phyloP scores from a whole-genome alignment of 1,139 yeast genomes.

The Kurtzmaniella quercitrusa region DNA sequence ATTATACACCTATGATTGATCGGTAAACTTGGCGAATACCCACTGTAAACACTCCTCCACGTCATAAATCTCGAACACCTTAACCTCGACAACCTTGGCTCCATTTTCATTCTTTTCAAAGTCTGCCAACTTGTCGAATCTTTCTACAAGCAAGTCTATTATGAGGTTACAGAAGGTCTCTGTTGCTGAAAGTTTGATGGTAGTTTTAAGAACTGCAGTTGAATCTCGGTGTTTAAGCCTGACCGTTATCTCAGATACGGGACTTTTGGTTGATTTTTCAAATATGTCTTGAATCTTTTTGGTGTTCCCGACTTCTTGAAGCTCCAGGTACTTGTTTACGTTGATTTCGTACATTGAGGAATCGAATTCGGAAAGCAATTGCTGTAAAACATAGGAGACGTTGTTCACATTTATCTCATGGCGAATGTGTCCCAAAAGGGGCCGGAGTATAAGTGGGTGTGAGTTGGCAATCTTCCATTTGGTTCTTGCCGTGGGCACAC shows the following conservation, averaged over 20 bases:
- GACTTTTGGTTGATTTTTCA: constrained; percentile 13
- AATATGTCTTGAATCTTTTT: constrained; percentile 12
- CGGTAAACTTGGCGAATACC: constrained; percentile 41
- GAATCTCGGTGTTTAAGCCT: constrained; percentile 3
- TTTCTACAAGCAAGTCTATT: constrained; percentile 27
- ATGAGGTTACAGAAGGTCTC: constrained; percentile 40
- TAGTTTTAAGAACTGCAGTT: constrained; percentile 21
- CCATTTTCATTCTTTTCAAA: constrained; percentile 31
- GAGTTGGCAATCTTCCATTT: constrained; percentile 48
- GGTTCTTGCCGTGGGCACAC: constrained; percentile 45
- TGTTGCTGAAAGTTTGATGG: constrained; percentile 32
- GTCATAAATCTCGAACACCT: constrained; percentile 57
- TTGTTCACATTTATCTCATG: constrained; percentile 52
- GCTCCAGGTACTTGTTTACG: constrained; percentile 12
- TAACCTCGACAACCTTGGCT: constrained; percentile 37
- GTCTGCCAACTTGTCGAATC: constrained; percentile 26
- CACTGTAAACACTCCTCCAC: constrained; percentile 65
- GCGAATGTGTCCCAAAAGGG: constrained; percentile 64
- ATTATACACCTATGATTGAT: constrained; percentile 8
- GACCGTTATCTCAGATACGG: constrained; percentile 7
- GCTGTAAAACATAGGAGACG: constrained; percentile 38
- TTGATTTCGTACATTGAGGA: constrained; percentile 5
- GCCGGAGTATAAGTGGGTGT: constrained; percentile 54
- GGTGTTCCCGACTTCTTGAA: constrained; percentile 7
- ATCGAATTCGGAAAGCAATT: constrained; percentile 18